Evolutionary conservation across 2,329 filamentous ascomycete species (phyloP), one percentile per base, ranked within the genome.

Genomic region (Alternaria brassicae): DNA sequence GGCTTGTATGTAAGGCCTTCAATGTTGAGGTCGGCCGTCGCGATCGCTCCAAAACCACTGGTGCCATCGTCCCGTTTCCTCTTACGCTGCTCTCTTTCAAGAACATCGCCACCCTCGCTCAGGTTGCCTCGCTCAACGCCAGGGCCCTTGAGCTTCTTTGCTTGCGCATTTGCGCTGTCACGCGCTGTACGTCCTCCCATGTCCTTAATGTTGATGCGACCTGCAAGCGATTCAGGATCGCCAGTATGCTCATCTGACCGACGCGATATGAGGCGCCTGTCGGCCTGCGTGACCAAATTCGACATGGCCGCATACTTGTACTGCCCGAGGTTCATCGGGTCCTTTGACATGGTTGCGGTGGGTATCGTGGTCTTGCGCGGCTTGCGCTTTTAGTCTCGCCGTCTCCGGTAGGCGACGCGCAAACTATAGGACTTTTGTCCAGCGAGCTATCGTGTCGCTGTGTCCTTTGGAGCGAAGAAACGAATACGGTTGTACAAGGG

Each of bases 291-390:
- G 78, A 99, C 95, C 92, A 99, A 90, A 88, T 99, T 99, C 83
- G 95, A 99, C 95, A 99, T 98, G 80, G 92, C 93, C 88, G 93
- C 93, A 87, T 97, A 97, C 82, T 97, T 97, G 87, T 96, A 97
- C 82, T 97, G 93, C 80, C 92, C 93, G 74, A 96, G 91, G 90
- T 95, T 82, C 73, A 86, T 74, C 60, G 64, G 64, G 37, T 71
- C 68, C 42, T 69, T 65, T 59, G 69, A 68, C 69, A 72, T 72
- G 62, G 44, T 67, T 61, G 58, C 57, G 62, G 62, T 65, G 47
- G 61, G 51, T 59, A 56, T 64, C 58, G 59, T 62, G 53, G 45
- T 41, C 45, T 59, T 56, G 55, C 63, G 65, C 69, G 65, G 62
- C 59, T 63, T 65, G 68, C 68, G 69, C 66, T 63, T 61, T 48